Evolutionary conservation across 805 yeast species (phyloP).

Genomic region (Barnettozyma sp.): DNA sequence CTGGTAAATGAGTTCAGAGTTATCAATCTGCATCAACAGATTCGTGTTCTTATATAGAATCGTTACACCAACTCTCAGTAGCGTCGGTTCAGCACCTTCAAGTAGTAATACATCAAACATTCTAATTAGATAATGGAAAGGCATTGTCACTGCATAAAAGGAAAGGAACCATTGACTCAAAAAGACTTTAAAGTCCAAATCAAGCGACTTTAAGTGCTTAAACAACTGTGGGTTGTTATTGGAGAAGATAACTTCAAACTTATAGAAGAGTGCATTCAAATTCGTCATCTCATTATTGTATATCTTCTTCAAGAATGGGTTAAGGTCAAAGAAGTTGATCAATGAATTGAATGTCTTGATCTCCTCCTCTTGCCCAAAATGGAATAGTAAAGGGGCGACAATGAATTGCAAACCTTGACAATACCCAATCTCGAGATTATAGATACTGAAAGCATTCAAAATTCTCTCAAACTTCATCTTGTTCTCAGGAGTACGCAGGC

Average conservation of each 20-base stretch:
- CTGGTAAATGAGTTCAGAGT: constrained; percentile 35
- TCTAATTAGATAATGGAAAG: constrained; percentile 41
- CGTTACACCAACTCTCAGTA: constrained; percentile 50
- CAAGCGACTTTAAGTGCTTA: constrained; percentile 34
- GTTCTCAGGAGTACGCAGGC: constrained; percentile 38
- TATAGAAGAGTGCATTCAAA: constrained; percentile 43
- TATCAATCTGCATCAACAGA: constrained; percentile 27
- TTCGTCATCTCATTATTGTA: constrained; percentile 49
- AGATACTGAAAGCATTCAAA: constrained; percentile 55
- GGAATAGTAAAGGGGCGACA: constrained; percentile 50
- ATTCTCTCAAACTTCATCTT: constrained; percentile 43
- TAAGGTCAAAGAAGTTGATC: constrained; percentile 52
- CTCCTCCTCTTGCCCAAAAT: constrained; percentile 28
- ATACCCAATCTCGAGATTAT: constrained; percentile 59
- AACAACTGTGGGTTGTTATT: constrained; percentile 34
- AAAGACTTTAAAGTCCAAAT: constrained; percentile 39
- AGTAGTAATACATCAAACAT: constrained; percentile 44
- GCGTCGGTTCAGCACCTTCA: constrained; percentile 48
- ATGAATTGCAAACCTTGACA: constrained; percentile 62
- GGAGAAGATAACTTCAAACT: constrained; percentile 41
- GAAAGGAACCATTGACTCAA: constrained; percentile 65
- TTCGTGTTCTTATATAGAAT: constrained; percentile 43
- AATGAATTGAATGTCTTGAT: constrained; percentile 44
- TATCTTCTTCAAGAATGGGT: constrained; percentile 43
- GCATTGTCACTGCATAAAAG: constrained; percentile 53